A percentile compares a stretch with the other conserved stretches of the same genome.
These are phyloP conservation scores for Lathyrus oleraceus DNA, from an alignment of 306 rosid genomes.

Conservation along the genomic window DNA sequence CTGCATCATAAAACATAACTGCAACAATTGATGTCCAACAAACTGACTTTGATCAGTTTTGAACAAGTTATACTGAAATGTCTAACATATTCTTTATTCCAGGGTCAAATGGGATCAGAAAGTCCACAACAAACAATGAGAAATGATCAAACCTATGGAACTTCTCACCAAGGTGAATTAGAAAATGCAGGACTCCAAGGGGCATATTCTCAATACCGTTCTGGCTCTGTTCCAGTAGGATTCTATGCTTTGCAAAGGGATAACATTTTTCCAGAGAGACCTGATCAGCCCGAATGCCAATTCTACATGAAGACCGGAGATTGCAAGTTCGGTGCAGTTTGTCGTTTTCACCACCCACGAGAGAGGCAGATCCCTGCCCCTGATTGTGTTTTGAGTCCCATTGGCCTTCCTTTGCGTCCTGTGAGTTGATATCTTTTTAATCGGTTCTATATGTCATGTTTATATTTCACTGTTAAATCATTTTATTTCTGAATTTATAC, in stretches of 20 bases:
- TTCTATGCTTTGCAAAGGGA: constrained; percentile 85
- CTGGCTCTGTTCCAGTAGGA: constrained; percentile 72
- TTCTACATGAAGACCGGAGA: constrained; percentile 99
- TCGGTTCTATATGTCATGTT: constrained; percentile 5
- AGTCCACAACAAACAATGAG: constrained; percentile 71
- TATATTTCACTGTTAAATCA: constrained; percentile 21
- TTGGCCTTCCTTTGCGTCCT: constrained; percentile 93
- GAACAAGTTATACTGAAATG: too few species aligned
- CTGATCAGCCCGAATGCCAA: constrained; percentile 96
- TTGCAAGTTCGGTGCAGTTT: constrained; percentile 94
- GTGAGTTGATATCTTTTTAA: constrained; percentile 55
- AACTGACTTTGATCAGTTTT: too few species aligned
- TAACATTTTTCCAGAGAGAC: constrained; percentile 95
- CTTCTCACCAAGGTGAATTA: constrained; percentile 62
- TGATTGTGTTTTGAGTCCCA: constrained; percentile 86
- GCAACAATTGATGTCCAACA: too few species aligned
- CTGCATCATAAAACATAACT: too few species aligned
- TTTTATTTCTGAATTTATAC: constrained; percentile 14
- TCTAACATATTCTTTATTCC: constrained; percentile 38
- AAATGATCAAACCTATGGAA: constrained; percentile 69
- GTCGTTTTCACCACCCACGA: constrained; percentile 94
- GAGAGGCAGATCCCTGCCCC: constrained; percentile 90
- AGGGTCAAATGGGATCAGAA: constrained; percentile 94
- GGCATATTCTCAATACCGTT: constrained; percentile 61
- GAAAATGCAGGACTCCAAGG: constrained; percentile 69